A percentile compares a stretch with the other conserved stretches of the same genome.
Conservation (phyloP, 129 eudicot species). For the Tagetes erecta region DNA sequence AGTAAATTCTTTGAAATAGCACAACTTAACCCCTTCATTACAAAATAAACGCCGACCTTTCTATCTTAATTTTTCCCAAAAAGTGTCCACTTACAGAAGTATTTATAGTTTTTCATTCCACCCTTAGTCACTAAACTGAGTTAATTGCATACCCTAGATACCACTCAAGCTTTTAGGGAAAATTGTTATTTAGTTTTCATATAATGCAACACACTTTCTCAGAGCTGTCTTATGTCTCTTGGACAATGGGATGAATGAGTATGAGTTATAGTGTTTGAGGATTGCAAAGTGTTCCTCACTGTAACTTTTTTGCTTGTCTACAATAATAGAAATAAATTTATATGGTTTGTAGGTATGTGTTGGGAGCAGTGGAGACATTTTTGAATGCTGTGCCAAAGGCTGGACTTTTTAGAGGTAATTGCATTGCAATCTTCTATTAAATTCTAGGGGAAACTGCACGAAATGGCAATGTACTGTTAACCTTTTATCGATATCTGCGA, state of each 20-base stretch:
- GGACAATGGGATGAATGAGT: conserved; percentile 2
- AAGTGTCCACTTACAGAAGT: neutral
- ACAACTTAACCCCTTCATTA: neutral
- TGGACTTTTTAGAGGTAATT: conserved; percentile 80
- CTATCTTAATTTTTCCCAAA: neutral
- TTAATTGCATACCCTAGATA: neutral
- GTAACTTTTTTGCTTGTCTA: neutral
- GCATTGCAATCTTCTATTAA: neutral
- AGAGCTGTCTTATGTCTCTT: neutral
- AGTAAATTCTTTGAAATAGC: neutral
- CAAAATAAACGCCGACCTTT: neutral
- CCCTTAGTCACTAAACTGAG: neutral
- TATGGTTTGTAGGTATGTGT: conserved; percentile 63
- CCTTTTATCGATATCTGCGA: neutral
- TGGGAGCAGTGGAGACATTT: conserved; percentile 99
- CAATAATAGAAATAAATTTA: conserved; percentile 7
- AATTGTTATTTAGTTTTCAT: neutral
- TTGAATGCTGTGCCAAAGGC: conserved; percentile 87
- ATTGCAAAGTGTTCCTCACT: conserved; percentile 16
- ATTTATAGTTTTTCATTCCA: conserved; percentile 4
- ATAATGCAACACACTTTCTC: neutral
- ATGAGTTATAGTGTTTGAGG: conserved; percentile 2
- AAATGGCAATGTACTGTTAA: neutral
- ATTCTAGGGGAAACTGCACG: neutral
- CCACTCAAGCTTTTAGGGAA: neutral